These are phyloP conservation scores for Mucor velutinosus DNA, from an alignment of 371 early-diverging fungal species.

Conservation along the genomic window DNA sequence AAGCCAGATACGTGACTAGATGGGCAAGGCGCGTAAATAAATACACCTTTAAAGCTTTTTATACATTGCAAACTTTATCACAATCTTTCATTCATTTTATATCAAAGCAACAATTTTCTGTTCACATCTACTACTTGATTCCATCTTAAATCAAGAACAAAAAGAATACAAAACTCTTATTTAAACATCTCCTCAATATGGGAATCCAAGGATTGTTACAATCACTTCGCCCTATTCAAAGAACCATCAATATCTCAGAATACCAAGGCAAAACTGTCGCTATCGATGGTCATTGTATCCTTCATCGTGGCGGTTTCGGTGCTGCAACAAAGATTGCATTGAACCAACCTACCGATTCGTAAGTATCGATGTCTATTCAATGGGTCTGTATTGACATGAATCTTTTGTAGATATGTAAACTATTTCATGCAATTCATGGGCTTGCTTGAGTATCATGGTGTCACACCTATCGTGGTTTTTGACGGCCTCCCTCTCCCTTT, in stretches of 20 bases:
- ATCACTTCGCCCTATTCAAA: conserved; percentile 70
- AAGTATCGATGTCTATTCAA: conserved; percentile 9
- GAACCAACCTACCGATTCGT: conserved; percentile 67
- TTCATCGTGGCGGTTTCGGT: conserved; percentile 83
- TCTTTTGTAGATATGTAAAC: conserved; percentile 64
- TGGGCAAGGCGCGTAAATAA: background rate
- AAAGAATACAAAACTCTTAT: background rate
- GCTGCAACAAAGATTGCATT: conserved; percentile 80
- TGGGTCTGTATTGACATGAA: background rate
- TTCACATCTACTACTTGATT: background rate
- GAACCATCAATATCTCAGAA: conserved; percentile 65
- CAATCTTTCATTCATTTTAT: background rate
- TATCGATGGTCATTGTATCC: conserved; percentile 94
- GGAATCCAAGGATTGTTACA: conserved; percentile 88
- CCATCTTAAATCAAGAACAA: background rate
- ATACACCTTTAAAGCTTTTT: too few relatives aligned
- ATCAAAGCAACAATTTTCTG: background rate
- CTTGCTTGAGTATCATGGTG: conserved; percentile 67
- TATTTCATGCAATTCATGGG: conserved; percentile 76
- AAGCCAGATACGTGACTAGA: too few relatives aligned
- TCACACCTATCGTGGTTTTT: conserved; percentile 93
- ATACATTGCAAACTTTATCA: too few relatives aligned
- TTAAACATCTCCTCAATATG: conserved; percentile 54
- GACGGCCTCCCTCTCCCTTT: conserved; percentile 94
- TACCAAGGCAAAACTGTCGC: conserved; percentile 78